A percentile compares a stretch with the other conserved stretches of the same genome.
Conservation (phyloP, 768 basidiomycete genomes). For the Leccinellum albellum region DNA sequence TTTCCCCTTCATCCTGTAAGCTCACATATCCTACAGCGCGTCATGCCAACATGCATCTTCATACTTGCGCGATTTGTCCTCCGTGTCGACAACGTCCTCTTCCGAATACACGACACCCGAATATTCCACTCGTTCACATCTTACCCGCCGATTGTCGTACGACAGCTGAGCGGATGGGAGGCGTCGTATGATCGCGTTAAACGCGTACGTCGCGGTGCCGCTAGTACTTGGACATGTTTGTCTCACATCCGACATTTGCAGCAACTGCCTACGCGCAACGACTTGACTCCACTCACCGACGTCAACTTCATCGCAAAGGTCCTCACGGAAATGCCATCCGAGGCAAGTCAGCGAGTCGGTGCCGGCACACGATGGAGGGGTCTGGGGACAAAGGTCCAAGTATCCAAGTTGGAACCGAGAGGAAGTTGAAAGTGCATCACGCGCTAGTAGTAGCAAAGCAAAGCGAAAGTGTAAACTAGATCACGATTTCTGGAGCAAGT, state of each 20-base stretch:
- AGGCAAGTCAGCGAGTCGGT: slow-evolving; percentile 55
- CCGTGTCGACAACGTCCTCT: slow-evolving; percentile 92
- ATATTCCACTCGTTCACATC: slow-evolving; percentile 81
- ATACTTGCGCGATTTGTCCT: slow-evolving; percentile 88
- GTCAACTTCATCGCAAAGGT: slow-evolving; percentile 75
- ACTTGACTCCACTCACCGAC: slow-evolving; percentile 86
- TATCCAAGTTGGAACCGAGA: slow-evolving; percentile 31
- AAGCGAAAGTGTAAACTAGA: background rate
- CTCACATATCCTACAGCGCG: slow-evolving; percentile 54
- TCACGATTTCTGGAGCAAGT: slow-evolving; percentile 36
- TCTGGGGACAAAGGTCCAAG: slow-evolving; percentile 61
- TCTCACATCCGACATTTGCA: slow-evolving; percentile 24
- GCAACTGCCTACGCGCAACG: slow-evolving; percentile 69
- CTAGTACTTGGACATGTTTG: background rate
- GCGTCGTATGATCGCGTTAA: slow-evolving; percentile 81
- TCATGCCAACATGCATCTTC: slow-evolving; percentile 95
- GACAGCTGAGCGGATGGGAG: slow-evolving; percentile 89
- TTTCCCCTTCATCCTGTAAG: background rate
- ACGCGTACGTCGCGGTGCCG: slow-evolving; percentile 46
- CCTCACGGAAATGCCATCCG: slow-evolving; percentile 58
- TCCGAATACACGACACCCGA: slow-evolving; percentile 84
- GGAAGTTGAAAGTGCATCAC: background rate
- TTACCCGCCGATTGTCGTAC: slow-evolving; percentile 57
- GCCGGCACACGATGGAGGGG: slow-evolving; percentile 85
- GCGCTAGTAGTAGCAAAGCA: background rate